Conservation (phyloP, 108 stramenopile species). For the Nitzschia palea region DNA sequence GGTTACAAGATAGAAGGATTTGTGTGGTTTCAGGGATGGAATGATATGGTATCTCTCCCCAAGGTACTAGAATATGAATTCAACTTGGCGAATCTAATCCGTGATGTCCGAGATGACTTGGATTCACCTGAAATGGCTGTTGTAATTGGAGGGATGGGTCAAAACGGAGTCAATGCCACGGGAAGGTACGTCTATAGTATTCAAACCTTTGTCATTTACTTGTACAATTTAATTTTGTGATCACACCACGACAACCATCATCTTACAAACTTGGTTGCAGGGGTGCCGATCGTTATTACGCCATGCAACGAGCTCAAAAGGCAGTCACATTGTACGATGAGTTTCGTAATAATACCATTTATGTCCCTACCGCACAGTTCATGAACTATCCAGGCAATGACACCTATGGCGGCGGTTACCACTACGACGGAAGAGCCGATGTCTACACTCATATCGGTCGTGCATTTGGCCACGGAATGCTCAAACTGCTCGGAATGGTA, state of each 20-base stretch:
- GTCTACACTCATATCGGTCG: conserved; percentile 31
- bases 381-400: conserved; percentile 24
- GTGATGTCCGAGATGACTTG: conserved; percentile 40
- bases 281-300: conserved; percentile 9
- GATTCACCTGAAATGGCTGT: conserved; percentile 33
- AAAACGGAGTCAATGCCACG: conserved; percentile 7
- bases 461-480: conserved; percentile 32
- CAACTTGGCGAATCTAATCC: conserved; percentile 43
- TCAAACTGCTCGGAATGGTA: conserved; percentile 7
- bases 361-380: conserved; percentile 17
- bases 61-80: conserved; percentile 27
- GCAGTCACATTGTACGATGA: conserved; percentile 24
- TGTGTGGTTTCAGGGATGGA: conserved; percentile 54
- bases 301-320: conserved; percentile 4
- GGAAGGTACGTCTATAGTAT: conserved; percentile 1
- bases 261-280: neutral
- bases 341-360: conserved; percentile 22
- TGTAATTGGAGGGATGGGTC: conserved; percentile 32
- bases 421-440: conserved; percentile 32
- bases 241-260: too few species aligned
- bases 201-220: neutral
- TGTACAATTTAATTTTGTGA: neutral
- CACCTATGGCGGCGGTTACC: conserved; percentile 24
- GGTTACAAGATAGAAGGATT: conserved; percentile 33
- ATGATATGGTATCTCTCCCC: conserved; percentile 21